Evolutionary conservation across 2,329 filamentous ascomycete genomes (phyloP), one percentile per base, ranked within the genome.

Genomic region (Colletotrichum euphorbiae): DNA sequence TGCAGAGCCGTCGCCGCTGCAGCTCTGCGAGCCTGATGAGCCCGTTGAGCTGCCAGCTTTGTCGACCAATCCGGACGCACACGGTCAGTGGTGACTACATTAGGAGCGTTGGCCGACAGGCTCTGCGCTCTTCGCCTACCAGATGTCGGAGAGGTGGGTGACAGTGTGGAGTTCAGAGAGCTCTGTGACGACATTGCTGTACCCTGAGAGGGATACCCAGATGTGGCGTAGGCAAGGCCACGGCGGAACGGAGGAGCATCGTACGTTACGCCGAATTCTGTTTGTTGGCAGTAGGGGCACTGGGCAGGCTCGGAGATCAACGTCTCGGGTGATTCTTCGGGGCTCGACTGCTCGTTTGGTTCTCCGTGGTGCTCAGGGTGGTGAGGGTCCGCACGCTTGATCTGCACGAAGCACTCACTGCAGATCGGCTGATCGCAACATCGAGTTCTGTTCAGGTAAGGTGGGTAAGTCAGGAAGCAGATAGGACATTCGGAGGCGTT

Each of bases 391-490:
- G 94, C 90, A 46, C 96, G 89, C 78, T 98, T 98, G 77, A 99
- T 99, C 78, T 99, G 96, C 4, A 99, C 96, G 75, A 99, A 99
- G 78, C 96, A 99, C 81, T 99, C 96, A 46, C 94, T 98, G 80
- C 96, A 99, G 70, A 99, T 98, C 6, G 92, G 86, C 77, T 99
- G 96, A 74, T 97, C 94, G 78, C 96, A 99, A 77, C 96, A 99
- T 72, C 96, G 87, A 0, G 96, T 99, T 72, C 90, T 91, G 80
- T 99, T 99, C 33, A 99, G 85, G 76, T 97, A 97, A 3, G 94
- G 94, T 0, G 96, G 96, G 73, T 98, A 99, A 73, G 94, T 97
- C 60, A 98, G 84, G 77, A 98, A 97, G 82, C 96, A 99, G 70
- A 99, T 97, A 5, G 96, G 95, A 74, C 96, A 99, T 77, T 99